phyloP scores from a whole-genome alignment of 805 yeast genomes.

The Saccharomycopsis schoenii region DNA sequence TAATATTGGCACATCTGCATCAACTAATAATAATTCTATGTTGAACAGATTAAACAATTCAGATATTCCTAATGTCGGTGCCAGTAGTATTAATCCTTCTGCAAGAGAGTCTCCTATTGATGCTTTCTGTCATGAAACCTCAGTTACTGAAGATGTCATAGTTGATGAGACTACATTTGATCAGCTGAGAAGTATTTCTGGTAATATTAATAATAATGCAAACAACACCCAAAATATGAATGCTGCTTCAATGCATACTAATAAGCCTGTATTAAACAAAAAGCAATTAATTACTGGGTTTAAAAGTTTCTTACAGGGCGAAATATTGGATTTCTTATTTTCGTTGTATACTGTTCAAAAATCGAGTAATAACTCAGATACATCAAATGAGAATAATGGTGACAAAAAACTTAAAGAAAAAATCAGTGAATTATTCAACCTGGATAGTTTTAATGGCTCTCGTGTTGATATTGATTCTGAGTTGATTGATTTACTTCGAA shows the following conservation, averaged over 20 bases:
- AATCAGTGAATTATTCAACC: not conserved
- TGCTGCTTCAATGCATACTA: not conserved
- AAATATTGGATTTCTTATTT: conserved; percentile 32
- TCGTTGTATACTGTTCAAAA: conserved; percentile 5
- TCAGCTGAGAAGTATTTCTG: not conserved
- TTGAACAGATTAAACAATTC: not conserved
- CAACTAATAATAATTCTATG: not conserved
- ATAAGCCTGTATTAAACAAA: not conserved
- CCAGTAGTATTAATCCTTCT: not conserved
- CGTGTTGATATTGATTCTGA: not conserved
- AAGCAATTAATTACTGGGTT: conserved; percentile 8
- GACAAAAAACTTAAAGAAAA: not conserved
- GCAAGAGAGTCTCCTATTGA: conserved; percentile 6
- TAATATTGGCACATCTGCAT: not conserved
- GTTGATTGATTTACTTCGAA: not conserved
- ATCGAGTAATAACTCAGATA: not conserved
- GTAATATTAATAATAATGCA: not conserved
- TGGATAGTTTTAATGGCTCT: not conserved
- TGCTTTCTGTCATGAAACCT: not conserved
- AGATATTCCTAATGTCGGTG: not conserved
- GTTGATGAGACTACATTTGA: not conserved
- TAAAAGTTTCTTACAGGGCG: conserved; percentile 27
- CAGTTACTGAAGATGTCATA: not conserved
- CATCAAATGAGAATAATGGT: not conserved
- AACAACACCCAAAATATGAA: not conserved